A percentile compares a stretch with the other conserved stretches of the same genome.
These are phyloP conservation scores for Exophiala lecanii-corni DNA, from an alignment of 2,329 filamentous ascomycete genomes.

Conservation along the genomic window DNA sequence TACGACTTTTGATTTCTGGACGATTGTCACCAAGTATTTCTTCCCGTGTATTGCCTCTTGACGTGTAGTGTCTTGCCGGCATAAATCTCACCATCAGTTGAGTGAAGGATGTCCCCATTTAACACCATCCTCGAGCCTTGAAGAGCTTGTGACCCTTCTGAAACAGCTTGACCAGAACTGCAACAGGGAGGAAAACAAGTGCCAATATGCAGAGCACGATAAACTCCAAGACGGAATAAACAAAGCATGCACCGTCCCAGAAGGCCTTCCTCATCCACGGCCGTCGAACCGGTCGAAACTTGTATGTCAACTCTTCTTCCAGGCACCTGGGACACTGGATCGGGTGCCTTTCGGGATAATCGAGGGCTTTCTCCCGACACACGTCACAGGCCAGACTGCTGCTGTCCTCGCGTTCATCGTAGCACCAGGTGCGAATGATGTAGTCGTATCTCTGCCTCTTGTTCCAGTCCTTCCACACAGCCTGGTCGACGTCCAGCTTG, in stretches of 20 bases:
- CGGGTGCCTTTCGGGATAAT: not conserved
- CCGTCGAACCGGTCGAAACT: constrained; percentile 7
- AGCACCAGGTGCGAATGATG: constrained; percentile 19
- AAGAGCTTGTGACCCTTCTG: too few species aligned
- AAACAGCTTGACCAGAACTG: too few species aligned
- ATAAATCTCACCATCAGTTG: too few species aligned
- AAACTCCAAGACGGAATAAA: too few species aligned
- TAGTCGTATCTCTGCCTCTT: constrained; percentile 19
- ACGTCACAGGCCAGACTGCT: constrained; percentile 16
- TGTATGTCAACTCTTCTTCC: constrained; percentile 15
- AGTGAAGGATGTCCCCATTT: too few species aligned
- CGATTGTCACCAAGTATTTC: too few species aligned
- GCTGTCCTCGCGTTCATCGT: constrained; percentile 14
- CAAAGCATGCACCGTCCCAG: not conserved
- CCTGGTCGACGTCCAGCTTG: constrained; percentile 9
- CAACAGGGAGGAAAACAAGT: too few species aligned
- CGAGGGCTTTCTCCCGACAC: constrained; percentile 3
- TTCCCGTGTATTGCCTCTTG: too few species aligned
- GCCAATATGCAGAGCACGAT: too few species aligned
- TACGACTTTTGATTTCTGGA: too few species aligned
- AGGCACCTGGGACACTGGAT: constrained; percentile 18
- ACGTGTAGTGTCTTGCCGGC: too few species aligned
- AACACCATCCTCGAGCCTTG: too few species aligned
- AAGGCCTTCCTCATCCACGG: constrained; percentile 7
- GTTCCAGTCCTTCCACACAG: constrained; percentile 16